A percentile compares a stretch with the other conserved stretches of the same genome.
Evolutionary conservation across 2,329 filamentous ascomycete genomes (phyloP).

Genomic region (Beauveria varroae): DNA sequence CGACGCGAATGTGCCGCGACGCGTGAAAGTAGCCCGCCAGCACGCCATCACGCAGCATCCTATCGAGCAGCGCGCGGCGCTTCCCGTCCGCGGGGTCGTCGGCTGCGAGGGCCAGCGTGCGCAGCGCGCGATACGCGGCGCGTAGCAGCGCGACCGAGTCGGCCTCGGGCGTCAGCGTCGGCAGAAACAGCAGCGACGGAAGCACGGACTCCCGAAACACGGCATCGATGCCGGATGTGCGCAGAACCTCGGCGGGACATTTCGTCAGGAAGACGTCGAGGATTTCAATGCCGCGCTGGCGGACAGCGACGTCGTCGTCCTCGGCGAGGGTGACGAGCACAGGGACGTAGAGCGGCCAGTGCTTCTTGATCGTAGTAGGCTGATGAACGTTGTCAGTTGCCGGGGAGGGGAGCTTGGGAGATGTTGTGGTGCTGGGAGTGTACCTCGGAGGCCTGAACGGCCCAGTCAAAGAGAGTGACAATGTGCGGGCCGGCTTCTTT

Average conservation of each 20-base stretch:
- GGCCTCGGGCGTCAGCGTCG: conserved; percentile 64
- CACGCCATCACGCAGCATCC: conserved; percentile 47
- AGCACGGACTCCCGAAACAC: conserved; percentile 64
- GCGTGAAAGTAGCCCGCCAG: conserved; percentile 50
- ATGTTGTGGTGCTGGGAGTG: neutral
- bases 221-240: conserved; percentile 54
- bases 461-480: conserved; percentile 40
- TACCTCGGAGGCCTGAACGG: conserved; percentile 43
- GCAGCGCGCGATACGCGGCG: conserved; percentile 59
- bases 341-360: conserved; percentile 65
- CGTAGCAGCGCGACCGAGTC: conserved; percentile 60
- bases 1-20: conserved; percentile 49
- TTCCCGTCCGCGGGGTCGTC: conserved; percentile 20
- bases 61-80: conserved; percentile 40
- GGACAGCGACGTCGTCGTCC: conserved; percentile 47
- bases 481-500: conserved; percentile 16
- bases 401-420: neutral
- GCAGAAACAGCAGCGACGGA: conserved; percentile 69
- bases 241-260: conserved; percentile 46
- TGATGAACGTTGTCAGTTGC: neutral
- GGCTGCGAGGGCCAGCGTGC: conserved; percentile 46
- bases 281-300: conserved; percentile 47
- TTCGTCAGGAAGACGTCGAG: conserved; percentile 47
- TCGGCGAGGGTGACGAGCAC: conserved; percentile 63
- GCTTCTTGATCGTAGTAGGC: conserved; percentile 18